A percentile compares a stretch with the other conserved stretches of the same genome.
phyloP scores from a whole-genome alignment of 805 yeast species.

The Zygoascus bituminiphila region DNA sequence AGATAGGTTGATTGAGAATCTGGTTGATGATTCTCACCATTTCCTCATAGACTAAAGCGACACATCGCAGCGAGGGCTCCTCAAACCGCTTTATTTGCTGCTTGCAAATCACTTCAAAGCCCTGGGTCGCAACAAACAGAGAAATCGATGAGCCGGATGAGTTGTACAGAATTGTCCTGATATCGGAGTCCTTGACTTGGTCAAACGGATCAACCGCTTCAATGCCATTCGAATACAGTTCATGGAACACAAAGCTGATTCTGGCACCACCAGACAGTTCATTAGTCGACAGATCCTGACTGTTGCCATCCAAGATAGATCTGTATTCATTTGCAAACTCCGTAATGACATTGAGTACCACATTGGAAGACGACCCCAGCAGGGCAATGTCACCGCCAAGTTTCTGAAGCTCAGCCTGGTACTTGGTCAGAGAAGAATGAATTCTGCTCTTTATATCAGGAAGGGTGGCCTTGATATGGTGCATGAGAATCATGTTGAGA shows the following conservation, averaged over 20 bases:
- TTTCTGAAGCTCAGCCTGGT: conserved; percentile 64
- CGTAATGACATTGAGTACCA: conserved; percentile 85
- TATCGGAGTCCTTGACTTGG: conserved; percentile 90
- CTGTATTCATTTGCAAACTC: conserved; percentile 90
- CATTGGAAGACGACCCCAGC: conserved; percentile 74
- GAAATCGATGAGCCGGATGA: conserved; percentile 96
- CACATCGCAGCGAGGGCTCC: conserved; percentile 87
- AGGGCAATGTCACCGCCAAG: conserved; percentile 65
- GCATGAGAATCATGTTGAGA: conserved; percentile 78
- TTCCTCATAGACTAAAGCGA: conserved; percentile 88
- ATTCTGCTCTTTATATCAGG: conserved; percentile 93
- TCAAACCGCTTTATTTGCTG: conserved; percentile 90
- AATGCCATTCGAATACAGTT: conserved; percentile 89
- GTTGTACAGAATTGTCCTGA: conserved; percentile 93
- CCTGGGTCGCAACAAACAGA: conserved; percentile 92
- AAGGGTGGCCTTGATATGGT: conserved; percentile 78
- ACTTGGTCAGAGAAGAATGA: conserved; percentile 76
- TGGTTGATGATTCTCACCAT: conserved; percentile 84
- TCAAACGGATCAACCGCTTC: conserved; percentile 91
- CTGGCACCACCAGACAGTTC: conserved; percentile 98
- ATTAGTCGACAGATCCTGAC: conserved; percentile 77
- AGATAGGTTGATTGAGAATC: conserved; percentile 71
- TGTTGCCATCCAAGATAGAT: conserved; percentile 88
- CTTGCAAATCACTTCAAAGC: conserved; percentile 88
- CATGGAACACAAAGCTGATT: conserved; percentile 95